phyloP scores from a whole-genome alignment of 495 filamentous ascomycete species.

The Penicillium longicatenatum region DNA sequence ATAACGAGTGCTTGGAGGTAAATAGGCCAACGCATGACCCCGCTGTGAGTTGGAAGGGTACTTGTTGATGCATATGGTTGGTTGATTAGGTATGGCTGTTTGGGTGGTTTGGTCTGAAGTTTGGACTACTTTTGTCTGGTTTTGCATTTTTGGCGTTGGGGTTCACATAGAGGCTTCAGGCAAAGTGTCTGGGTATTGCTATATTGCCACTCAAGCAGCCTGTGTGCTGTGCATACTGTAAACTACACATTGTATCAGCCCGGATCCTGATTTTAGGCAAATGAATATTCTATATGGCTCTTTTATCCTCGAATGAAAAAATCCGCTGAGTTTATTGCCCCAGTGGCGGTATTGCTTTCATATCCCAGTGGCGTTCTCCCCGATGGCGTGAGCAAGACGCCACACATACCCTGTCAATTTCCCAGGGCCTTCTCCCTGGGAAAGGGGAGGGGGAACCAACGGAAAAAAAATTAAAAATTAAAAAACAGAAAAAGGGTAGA shows the following conservation, averaged over 20 bases:
- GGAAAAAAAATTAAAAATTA: not conserved
- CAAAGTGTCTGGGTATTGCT: not conserved
- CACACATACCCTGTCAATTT: constrained; percentile 2
- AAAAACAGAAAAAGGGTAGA: not conserved
- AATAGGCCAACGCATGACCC: not conserved
- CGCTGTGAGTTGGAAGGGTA: not conserved
- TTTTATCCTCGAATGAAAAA: not conserved
- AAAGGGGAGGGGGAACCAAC: not conserved
- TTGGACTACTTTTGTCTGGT: not conserved
- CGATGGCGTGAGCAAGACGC: constrained; percentile 1
- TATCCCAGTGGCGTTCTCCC: not conserved
- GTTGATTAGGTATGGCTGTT: not conserved
- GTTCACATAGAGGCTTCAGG: not conserved
- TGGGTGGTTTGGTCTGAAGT: not conserved
- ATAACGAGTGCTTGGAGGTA: not conserved
- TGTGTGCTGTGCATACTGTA: not conserved
- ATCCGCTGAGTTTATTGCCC: not conserved
- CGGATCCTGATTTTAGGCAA: not conserved
- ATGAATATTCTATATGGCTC: not conserved
- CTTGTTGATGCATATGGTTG: not conserved
- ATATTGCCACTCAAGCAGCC: not conserved
- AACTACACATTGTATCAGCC: not conserved
- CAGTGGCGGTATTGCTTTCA: not conserved
- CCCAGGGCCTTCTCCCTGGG: not conserved
- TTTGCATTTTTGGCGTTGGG: not conserved